phyloP scores from a whole-genome alignment of 2,329 filamentous ascomycete genomes.

The Fusarium nelsonii region DNA sequence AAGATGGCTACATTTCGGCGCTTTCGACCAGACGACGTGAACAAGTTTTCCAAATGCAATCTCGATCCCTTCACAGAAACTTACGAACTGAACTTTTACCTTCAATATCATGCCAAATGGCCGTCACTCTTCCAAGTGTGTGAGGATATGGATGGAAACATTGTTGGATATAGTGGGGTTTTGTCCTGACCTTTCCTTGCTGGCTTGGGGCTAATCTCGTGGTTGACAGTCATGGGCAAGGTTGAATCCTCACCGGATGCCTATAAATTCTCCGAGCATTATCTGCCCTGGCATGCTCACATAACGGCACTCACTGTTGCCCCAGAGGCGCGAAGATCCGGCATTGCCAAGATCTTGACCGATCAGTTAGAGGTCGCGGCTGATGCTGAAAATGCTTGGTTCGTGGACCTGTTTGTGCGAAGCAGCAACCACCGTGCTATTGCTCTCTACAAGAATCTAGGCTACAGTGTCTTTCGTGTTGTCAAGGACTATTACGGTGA shows the following conservation, averaged over 20 bases:
- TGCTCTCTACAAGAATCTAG: conserved; percentile 88
- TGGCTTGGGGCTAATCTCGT: conserved; percentile 45
- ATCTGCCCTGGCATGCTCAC: conserved; percentile 99
- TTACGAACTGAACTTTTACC: conserved; percentile 94
- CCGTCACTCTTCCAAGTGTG: conserved; percentile 94
- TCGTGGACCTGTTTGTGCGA: conserved; percentile 94
- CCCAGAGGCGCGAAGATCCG: conserved; percentile 84
- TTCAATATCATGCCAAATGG: conserved; percentile 96
- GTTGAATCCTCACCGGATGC: conserved; percentile 86
- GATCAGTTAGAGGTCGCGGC: conserved; percentile 85
- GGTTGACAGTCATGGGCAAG: conserved; percentile 92
- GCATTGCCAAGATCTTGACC: conserved; percentile 86
- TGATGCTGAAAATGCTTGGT: conserved; percentile 88
- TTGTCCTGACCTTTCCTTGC: conserved; percentile 8
- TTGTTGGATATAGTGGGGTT: conserved; percentile 89
- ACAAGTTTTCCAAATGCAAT: conserved; percentile 93
- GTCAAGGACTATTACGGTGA: conserved; percentile 96
- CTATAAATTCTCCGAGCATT: conserved; percentile 82
- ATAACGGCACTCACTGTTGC: conserved; percentile 96
- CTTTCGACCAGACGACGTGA: conserved; percentile 85
- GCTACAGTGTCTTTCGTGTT: conserved; percentile 89
- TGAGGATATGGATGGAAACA: conserved; percentile 85
- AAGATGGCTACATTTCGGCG: conserved; percentile 75
- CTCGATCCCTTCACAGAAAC: conserved; percentile 98
- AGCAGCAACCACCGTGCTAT: conserved; percentile 90